Evolutionary conservation across 495 filamentous ascomycete genomes (phyloP), one percentile per base, ranked within the genome.

Genomic region (Xylaria flabelliformis): DNA sequence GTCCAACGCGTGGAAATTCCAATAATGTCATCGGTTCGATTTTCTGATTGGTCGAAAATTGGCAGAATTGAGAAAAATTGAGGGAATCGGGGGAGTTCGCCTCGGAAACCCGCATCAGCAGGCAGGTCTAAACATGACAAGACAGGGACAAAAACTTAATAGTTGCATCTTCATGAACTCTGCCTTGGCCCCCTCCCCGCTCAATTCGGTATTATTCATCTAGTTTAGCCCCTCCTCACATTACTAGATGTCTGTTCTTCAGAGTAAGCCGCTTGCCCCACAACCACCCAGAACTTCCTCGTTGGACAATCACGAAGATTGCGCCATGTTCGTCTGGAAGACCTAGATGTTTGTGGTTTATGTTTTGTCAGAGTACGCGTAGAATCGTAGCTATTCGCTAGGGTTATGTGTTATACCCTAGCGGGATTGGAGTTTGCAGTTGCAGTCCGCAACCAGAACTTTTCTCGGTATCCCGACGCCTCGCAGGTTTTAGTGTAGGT

Each of bases 11-110:
- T 69, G 63, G 55, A 72, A 78, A 41, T 73, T 65, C 59, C 55
- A 65, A 58, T 55, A 68, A 75, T 69, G 63, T n/a, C 29, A 58
- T 19, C 58, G 48, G 74, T 55, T 41, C 34, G 70, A 70, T 78
- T 76, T 76, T 78, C 32, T 76, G n/a, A 78, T 79, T 79, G 74
- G 77, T 69, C 65, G n/a, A 61, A 72, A 75, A 74, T 78, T 42
- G 59, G 58, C 39, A 39, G 39, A 44, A 58, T 50, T 42, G 59
- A 59, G 50, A 39, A 48, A 48, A 44, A 58, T 50, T 64, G 41
- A 61, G 51, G 44, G 63, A 21, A 51, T 64, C 29, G 29, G 34
- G 29, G 19, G 46, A 29, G 46, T 64, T 24, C 21, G 59, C 59
- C 41, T 24, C 29, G 61, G 56, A 44, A 64, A 19, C 39, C 61